Conservation (phyloP, 2,329 filamentous ascomycete species). For the Colletotrichum sidae region DNA sequence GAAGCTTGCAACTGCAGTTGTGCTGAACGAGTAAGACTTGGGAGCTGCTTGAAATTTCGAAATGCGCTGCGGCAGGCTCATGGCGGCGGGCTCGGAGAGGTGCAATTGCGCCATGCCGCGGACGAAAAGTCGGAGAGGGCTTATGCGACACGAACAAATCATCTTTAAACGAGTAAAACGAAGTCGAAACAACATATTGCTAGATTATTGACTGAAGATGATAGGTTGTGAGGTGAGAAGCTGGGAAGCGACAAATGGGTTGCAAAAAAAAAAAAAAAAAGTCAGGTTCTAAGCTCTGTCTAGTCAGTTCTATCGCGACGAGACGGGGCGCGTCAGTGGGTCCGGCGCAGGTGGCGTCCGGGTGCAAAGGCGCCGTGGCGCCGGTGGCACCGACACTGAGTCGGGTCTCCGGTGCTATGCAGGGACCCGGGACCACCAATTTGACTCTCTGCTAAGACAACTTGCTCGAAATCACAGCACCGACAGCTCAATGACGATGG, state of each 20-base stretch:
- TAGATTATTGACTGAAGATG: background rate
- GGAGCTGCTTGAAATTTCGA: conserved; percentile 1
- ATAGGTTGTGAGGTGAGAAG: background rate
- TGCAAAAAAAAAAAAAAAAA: conserved; percentile 10
- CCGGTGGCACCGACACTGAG: conserved; percentile 16
- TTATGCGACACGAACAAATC: conserved; percentile 60
- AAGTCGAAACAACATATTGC: too few relatives aligned
- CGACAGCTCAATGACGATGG: too few relatives aligned
- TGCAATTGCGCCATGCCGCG: conserved; percentile 57
- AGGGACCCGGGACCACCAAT: conserved; percentile 2
- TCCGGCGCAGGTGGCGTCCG: background rate
- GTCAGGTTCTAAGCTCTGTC: background rate
- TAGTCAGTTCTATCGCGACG: conserved; percentile 2
- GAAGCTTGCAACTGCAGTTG: background rate
- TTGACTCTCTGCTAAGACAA: background rate
- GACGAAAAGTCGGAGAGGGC: conserved; percentile 60
- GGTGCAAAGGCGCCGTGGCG: conserved; percentile 17
- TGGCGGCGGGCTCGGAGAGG: conserved; percentile 38
- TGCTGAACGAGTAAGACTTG: conserved; percentile 17
- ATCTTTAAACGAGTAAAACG: conserved; percentile 44
- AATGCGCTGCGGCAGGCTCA: conserved; percentile 14
- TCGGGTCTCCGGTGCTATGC: background rate
- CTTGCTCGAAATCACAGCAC: too few relatives aligned
- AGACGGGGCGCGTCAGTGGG: conserved; percentile 23
- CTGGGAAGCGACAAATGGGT: background rate